Conservation (phyloP, 345 rosid species). For the Salix purpurea region DNA sequence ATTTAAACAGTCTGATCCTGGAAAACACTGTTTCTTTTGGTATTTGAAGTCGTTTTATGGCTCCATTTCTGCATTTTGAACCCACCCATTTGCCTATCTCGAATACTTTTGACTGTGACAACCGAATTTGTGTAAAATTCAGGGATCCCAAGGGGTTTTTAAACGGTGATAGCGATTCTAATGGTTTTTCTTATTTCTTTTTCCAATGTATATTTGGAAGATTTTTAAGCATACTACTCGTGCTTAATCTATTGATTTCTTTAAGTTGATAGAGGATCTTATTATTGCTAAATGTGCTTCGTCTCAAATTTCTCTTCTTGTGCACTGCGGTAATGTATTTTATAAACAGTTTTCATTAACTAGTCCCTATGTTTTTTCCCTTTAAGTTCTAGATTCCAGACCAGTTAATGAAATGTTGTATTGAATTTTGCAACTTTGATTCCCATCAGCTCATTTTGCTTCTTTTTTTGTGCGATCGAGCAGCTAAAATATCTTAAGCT, state of each 20-base stretch:
- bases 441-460: conserved; percentile 6
- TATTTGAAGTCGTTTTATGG: neutral
- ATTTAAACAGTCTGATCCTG: neutral
- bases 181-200: neutral
- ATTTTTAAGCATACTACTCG: neutral
- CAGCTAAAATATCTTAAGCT: neutral
- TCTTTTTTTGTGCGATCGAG: neutral
- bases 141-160: neutral
- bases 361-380: neutral
- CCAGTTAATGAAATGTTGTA: conserved; percentile 13
- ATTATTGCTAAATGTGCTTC: neutral
- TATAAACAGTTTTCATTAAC: neutral
- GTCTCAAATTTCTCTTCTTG: neutral
- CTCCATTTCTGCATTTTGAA: neutral
- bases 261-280: conserved; percentile 2
- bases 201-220: neutral
- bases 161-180: neutral
- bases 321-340: neutral
- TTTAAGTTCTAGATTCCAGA: conserved; percentile 16
- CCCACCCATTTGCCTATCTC: neutral
- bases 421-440: conserved; percentile 15
- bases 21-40: neutral
- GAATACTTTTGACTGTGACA: neutral
- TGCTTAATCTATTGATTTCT: neutral
- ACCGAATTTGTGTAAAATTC: neutral